A percentile compares a stretch with the other conserved stretches of the same genome.
Evolutionary conservation across 2,329 filamentous ascomycete species (phyloP).

Genomic region (Ophiocordyceps australis): DNA sequence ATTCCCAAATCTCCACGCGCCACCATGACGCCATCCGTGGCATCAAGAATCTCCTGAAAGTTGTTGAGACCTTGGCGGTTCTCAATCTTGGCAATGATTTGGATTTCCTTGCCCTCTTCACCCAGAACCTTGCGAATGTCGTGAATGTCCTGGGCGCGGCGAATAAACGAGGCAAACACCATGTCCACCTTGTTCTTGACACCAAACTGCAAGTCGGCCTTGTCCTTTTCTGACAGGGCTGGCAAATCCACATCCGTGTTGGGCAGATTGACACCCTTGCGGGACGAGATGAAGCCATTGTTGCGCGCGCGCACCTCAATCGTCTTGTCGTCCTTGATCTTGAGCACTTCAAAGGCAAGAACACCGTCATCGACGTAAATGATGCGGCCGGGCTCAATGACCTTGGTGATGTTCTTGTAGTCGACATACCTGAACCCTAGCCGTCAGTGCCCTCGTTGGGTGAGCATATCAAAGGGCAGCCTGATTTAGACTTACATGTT

Average conservation of each 20-base stretch:
- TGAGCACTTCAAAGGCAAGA: conserved; percentile 84
- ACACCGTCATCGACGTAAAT: conserved; percentile 99
- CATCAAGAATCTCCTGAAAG: conserved; percentile 89
- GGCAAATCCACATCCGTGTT: conserved; percentile 98
- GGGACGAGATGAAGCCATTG: conserved; percentile 97
- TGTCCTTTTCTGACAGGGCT: conserved; percentile 95
- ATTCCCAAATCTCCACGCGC: conserved; percentile 93
- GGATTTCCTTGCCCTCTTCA: conserved; percentile 83
- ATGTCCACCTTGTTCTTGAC: conserved; percentile 99
- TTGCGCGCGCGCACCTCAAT: conserved; percentile 77
- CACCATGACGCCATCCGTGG: conserved; percentile 99
- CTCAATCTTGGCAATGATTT: conserved; percentile 99
- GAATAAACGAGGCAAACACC: conserved; percentile 98
- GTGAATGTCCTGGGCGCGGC: conserved; percentile 78
- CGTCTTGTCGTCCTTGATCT: conserved; percentile 77
- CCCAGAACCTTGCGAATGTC: conserved; percentile 86
- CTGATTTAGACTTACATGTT: conserved; percentile 58
- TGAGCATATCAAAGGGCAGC: neutral
- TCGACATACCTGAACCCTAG: conserved; percentile 61
- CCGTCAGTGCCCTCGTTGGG: no score
- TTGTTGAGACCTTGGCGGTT: conserved; percentile 99
- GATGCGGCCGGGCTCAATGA: conserved; percentile 75
- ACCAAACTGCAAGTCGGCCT: conserved; percentile 82
- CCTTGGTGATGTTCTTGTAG: conserved; percentile 99
- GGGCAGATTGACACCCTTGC: conserved; percentile 97